These are phyloP conservation scores for Ganoderma meredithae DNA, from an alignment of 1,284 basidiomycete species.

Conservation along the genomic window DNA sequence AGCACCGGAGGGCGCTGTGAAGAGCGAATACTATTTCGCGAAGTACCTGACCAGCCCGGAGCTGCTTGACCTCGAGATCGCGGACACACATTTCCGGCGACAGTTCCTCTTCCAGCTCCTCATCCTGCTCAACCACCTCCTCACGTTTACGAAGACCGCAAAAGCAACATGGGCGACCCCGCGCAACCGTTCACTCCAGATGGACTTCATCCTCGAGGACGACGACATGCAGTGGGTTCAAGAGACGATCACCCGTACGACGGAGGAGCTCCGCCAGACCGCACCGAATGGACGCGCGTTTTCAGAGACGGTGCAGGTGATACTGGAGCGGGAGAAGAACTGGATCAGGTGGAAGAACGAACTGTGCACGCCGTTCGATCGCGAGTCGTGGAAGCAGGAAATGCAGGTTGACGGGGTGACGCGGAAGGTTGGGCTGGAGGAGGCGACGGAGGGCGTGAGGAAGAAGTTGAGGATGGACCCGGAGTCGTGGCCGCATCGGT, in stretches of 20 bases:
- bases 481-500: conserved; percentile 63
- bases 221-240: conserved; percentile 77
- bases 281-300: conserved; percentile 78
- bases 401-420: conserved; percentile 47
- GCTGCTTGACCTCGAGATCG: conserved; percentile 88
- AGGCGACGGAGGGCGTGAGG: conserved; percentile 61
- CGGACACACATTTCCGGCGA: conserved; percentile 89
- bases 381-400: conserved; percentile 62
- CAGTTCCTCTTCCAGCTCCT: conserved; percentile 90
- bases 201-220: conserved; percentile 78
- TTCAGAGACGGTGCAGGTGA: conserved; percentile 71
- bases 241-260: conserved; percentile 67
- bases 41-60: conserved; percentile 90
- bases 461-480: conserved; percentile 61
- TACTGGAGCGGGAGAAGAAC: conserved; percentile 83
- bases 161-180: conserved; percentile 68
- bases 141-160: conserved; percentile 75
- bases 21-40: conserved; percentile 86
- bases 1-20: conserved; percentile 52
- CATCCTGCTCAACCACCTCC: conserved; percentile 83
- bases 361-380: conserved; percentile 78
- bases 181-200: conserved; percentile 77
- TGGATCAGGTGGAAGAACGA: conserved; percentile 90
- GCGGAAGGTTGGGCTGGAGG: conserved; percentile 62
- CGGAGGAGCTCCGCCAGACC: conserved; percentile 77